These are phyloP conservation scores for Aureobasidium sp. DNA, from an alignment of 2,329 filamentous ascomycete species.

Conservation along the genomic window DNA sequence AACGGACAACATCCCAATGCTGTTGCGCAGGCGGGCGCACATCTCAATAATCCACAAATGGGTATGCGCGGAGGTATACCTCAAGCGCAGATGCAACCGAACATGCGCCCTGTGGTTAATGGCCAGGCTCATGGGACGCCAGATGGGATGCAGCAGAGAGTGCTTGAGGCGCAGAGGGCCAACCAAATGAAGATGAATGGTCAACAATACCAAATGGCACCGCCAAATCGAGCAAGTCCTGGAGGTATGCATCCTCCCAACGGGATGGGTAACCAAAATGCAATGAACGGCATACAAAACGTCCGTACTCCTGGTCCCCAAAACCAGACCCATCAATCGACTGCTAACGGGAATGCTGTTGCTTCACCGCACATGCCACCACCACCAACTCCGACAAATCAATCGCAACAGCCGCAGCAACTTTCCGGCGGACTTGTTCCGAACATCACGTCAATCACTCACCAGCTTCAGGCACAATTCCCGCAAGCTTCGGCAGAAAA, in stretches of 20 bases:
- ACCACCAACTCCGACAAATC: slow-evolving; percentile 27
- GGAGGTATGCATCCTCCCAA: slow-evolving; percentile 4
- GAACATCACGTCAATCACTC: slow-evolving; percentile 47
- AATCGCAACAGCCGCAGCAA: slow-evolving; percentile 34
- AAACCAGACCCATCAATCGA: slow-evolving; percentile 15
- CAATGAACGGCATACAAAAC: slow-evolving; percentile 18
- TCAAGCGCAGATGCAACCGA: slow-evolving; percentile 48
- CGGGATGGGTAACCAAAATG: slow-evolving; percentile 17
- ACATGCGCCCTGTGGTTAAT: slow-evolving; percentile 15
- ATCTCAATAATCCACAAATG: slow-evolving; percentile 44
- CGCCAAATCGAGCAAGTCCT: slow-evolving; percentile 17
- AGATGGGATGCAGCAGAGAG: slow-evolving; percentile 14
- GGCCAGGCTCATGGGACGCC: slow-evolving; percentile 1
- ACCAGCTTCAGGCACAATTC: slow-evolving; percentile 45
- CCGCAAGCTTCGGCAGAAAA: slow-evolving; percentile 48
- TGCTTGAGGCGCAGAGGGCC: slow-evolving; percentile 20
- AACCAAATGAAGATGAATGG: slow-evolving; percentile 16
- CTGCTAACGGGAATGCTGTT: slow-evolving; percentile 23
- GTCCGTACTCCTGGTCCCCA: slow-evolving; percentile 8
- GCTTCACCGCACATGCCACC: slow-evolving; percentile 32
- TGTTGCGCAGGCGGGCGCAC: slow-evolving; percentile 23
- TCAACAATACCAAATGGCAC: slow-evolving; percentile 17
- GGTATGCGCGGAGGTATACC: slow-evolving; percentile 51
- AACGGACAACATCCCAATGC: slow-evolving; percentile 34
- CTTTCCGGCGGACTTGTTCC: slow-evolving; percentile 49